phyloP scores from a whole-genome alignment of 1,284 basidiomycete species.

The Macrocybe sp. region DNA sequence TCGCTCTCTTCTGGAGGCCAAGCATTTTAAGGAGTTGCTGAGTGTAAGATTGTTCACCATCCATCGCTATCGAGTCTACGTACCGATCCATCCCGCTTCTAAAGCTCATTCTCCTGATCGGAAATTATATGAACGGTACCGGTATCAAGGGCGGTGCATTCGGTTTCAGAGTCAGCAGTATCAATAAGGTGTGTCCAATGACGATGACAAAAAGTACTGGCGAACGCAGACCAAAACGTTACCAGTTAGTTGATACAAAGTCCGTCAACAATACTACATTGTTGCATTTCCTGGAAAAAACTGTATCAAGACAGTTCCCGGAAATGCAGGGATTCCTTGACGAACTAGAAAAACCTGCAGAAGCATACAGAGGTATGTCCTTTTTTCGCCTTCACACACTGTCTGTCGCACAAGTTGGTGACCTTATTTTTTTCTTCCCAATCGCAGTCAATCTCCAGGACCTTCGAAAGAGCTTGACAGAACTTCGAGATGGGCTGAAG shows the following conservation, averaged over 20 bases:
- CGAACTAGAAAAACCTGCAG: conserved; percentile 85
- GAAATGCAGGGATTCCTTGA: conserved; percentile 87
- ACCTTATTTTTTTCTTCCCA: conserved; percentile 5
- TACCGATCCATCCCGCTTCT: conserved; percentile 2
- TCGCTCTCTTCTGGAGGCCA: conserved; percentile 69
- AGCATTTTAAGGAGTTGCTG: conserved; percentile 82
- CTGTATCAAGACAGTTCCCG: conserved; percentile 85
- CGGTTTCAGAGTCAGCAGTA: conserved; percentile 95
- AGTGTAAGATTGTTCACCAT: conserved; percentile 45
- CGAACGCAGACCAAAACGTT: background rate
- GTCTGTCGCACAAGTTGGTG: no score
- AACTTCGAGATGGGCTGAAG: conserved; percentile 77
- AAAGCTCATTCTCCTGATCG: conserved; percentile 89
- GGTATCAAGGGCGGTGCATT: conserved; percentile 97
- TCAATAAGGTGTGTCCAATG: conserved; percentile 74
- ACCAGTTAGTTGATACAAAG: conserved; percentile 93
- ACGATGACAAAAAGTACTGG: background rate
- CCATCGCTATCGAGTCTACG: conserved; percentile 12
- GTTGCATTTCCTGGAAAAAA: conserved; percentile 92
- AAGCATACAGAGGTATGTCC: conserved; percentile 83
- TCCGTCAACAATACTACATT: conserved; percentile 91
- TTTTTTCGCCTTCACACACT: background rate
- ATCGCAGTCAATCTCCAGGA: conserved; percentile 71
- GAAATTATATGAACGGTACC: conserved; percentile 98
- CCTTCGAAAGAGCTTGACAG: conserved; percentile 64